Evolutionary conservation across 305 asterid genomes (phyloP).

Genomic region (Coffea humblotiana): DNA sequence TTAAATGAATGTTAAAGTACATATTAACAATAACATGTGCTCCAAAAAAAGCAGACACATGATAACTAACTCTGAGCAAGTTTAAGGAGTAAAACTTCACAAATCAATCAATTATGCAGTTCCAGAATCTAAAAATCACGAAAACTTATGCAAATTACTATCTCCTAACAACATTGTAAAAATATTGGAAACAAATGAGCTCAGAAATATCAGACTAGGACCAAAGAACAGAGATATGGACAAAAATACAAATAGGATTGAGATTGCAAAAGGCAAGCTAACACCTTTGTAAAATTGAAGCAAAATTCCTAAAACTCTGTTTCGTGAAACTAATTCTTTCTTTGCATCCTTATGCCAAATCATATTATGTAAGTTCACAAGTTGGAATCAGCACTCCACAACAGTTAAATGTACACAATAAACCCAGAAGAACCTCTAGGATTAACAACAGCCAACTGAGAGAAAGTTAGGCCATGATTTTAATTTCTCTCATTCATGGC

Average conservation of each 20-base stretch:
- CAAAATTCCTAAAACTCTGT: background rate
- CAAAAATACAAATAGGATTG: too few relatives aligned
- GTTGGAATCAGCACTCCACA: background rate
- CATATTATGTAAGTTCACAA: background rate
- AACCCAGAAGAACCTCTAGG: background rate
- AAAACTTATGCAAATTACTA: too few relatives aligned
- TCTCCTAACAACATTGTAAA: too few relatives aligned
- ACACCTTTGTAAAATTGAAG: too few relatives aligned
- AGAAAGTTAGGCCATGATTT: background rate
- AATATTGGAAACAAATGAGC: too few relatives aligned
- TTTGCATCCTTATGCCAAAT: background rate
- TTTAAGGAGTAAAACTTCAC: background rate
- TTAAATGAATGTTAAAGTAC: too few relatives aligned
- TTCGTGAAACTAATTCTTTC: background rate
- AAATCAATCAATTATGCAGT: background rate
- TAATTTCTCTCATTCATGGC: too few relatives aligned
- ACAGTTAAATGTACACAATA: background rate
- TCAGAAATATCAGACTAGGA: too few relatives aligned
- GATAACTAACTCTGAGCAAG: background rate
- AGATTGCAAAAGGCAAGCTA: too few relatives aligned
- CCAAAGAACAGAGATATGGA: too few relatives aligned
- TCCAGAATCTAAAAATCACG: too few relatives aligned
- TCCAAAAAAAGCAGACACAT: too few relatives aligned
- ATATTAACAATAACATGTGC: background rate
- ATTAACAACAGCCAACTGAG: background rate